Base-by-base conservation (phyloP, 805 yeast species). In the Lipomyces anomalus region DNA sequence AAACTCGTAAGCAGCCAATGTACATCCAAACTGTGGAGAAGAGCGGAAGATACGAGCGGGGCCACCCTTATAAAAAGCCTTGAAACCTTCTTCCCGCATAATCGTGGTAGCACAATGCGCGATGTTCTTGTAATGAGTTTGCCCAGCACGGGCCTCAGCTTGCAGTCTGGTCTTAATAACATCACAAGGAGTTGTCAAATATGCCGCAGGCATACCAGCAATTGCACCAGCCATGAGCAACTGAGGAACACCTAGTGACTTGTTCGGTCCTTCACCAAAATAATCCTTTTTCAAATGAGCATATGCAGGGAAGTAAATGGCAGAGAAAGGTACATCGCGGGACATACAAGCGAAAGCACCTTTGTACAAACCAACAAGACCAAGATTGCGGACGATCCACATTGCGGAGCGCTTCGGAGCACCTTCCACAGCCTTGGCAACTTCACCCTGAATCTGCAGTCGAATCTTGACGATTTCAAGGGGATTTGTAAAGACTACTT, bases 191-290 rank as follows among this genome's bases (percentile, higher is more conserved):
- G 98, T 90, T 1, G 98, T 90, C 55, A 89, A 70, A 65, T 84
- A 90, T 7, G 97, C 97, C 24, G 97, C 94, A 6, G 98, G 98
- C 71, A 94, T 87, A 62, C 97, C 98, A 11, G 98, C 97, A 53
- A 89, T 63, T 7, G 95, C 97, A 66, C 98, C 98, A 50, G 94
- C 78, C 3, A 78, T 64, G 49, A 90, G 75, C 54, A 92, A 71
- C 66, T 90, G 95, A 83, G 90, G 81, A 23, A 94, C 78, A 52
- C 78, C 79, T 49, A 89, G 75, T 51, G 75, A 72, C 57, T 79
- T 75, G 44, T 72, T 73, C 3, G 95, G 95, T 59, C 90, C 95
- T 61, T 83, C 88, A 43, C 82, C 76, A 66, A 89, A 89, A 52
- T 85, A 61, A 57, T 79, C 79, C 66, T 78, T 81, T 67, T 92